Percentiles rank a stretch among this genome's conserved stretches.
phyloP scores from a whole-genome alignment of 306 rosid genomes.

The Vicia sativa region DNA sequence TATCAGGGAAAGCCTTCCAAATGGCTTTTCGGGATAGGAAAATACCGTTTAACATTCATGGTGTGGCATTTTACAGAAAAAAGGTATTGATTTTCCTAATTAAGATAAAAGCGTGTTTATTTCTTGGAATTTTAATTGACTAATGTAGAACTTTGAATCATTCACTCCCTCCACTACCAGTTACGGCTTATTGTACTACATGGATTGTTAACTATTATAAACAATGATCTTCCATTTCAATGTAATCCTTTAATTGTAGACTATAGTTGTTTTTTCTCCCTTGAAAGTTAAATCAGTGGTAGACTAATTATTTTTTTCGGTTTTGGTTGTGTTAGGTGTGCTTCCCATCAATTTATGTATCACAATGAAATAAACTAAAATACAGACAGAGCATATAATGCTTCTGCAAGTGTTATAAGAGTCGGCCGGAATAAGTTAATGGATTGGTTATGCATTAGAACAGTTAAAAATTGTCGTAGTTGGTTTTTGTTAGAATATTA shows the following conservation, averaged over 20 bases:
- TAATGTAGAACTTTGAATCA: background rate
- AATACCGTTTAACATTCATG: constrained; percentile 89
- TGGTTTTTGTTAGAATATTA: too few species aligned
- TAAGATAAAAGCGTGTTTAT: constrained; percentile 3
- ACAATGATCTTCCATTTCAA: background rate
- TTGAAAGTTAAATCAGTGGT: too few species aligned
- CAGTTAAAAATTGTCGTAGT: too few species aligned
- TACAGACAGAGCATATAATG: too few species aligned
- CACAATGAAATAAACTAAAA: too few species aligned
- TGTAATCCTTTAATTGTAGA: background rate
- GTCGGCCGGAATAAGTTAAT: too few species aligned
- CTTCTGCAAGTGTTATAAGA: too few species aligned
- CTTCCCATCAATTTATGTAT: too few species aligned
- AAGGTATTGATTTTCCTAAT: constrained; percentile 55
- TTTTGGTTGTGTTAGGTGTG: too few species aligned
- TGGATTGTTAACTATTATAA: background rate
- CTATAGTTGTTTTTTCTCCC: background rate
- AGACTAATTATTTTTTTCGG: too few species aligned
- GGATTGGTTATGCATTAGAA: too few species aligned
- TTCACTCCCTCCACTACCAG: background rate
- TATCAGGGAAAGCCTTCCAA: constrained; percentile 92
- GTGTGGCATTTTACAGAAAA: constrained; percentile 89
- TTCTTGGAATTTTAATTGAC: constrained; percentile 6
- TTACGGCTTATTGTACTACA: background rate
- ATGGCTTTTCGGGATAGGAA: constrained; percentile 86